Evolutionary conservation across 1,284 basidiomycete genomes (phyloP), one percentile per base, ranked within the genome.

Genomic region (Anthracocystis setariae): DNA sequence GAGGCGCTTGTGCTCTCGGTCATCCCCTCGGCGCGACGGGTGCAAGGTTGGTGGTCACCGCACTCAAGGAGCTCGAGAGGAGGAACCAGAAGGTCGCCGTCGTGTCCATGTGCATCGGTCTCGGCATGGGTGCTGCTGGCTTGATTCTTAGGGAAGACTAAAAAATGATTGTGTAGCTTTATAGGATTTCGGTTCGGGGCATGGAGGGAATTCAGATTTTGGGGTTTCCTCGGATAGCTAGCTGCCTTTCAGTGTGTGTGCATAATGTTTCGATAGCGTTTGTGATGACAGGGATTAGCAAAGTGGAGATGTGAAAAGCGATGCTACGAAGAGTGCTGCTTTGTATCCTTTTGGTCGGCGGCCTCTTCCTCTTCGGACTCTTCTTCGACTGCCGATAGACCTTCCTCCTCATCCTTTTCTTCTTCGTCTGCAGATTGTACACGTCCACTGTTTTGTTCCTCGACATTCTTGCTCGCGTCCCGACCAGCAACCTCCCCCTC

Each of bases 11-110:
- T 73, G 92, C 92, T 12, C 86, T 94, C 13, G 93, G 92, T 2
- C 91, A 92, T 83, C 91, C 91, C n/a, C 81, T 92, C n/a, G 88
- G 91, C 89, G 91, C 83, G 77, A 96, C 94, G 24, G 94, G 94
- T 74, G 90, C 90, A 8, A 87, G 94, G 47, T 91, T 94, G 83
- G 86, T 96, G 47, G 93, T 90, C 13, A 96, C 94, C 0, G 93
- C 91, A 9, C 85, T 97, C 29, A 88, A 91, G 68, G 93, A 94
- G 79, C 85, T 95, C 42, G 86, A 88, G 71, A 87, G 92, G 61
- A 87, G 91, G 64, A 86, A 89, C 50, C 89, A 89, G 72, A 92
- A 92, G 88, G 90, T 92, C 83, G 85, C 92, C 44, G 88, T 92
- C 35, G 91, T 90, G 2, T 89, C 89, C n/a, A 93, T 93, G 92